phyloP scores from a whole-genome alignment of 805 yeast species.

The Torulaspora quercuum region DNA sequence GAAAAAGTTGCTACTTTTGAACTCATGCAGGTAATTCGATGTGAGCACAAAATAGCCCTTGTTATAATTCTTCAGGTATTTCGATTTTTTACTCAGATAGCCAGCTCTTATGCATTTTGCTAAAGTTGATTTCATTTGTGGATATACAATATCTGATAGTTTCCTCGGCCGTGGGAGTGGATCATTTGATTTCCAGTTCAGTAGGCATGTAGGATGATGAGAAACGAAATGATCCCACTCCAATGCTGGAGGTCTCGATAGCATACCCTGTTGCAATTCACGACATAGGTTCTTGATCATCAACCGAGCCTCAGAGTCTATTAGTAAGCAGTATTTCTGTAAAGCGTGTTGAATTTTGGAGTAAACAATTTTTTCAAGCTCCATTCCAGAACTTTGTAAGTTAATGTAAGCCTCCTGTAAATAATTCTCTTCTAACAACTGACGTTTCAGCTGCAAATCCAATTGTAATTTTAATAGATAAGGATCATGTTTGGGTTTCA shows the following conservation, averaged over 20 bases:
- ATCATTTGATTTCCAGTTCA: constrained; percentile 39
- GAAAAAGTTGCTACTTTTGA: constrained; percentile 42
- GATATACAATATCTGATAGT: constrained; percentile 50
- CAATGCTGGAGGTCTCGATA: constrained; percentile 52
- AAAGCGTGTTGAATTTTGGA: constrained; percentile 58
- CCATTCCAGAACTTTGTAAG: constrained; percentile 61
- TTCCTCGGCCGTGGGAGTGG: constrained; percentile 45
- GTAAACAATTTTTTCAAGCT: constrained; percentile 60
- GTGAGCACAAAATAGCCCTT: constrained; percentile 65
- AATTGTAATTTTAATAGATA: constrained; percentile 57
- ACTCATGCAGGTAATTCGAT: constrained; percentile 64
- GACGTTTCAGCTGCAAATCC: constrained; percentile 63
- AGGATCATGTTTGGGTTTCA: constrained; percentile 54
- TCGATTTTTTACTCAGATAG: constrained; percentile 55
- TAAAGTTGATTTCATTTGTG: constrained; percentile 49
- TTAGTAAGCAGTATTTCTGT: constrained; percentile 47
- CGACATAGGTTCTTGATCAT: constrained; percentile 51
- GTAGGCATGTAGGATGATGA: constrained; percentile 41
- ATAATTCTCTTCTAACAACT: constrained; percentile 58
- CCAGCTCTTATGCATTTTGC: constrained; percentile 59
- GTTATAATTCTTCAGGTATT: constrained; percentile 56
- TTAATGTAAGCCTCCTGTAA: constrained; percentile 62
- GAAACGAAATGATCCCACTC: constrained; percentile 71
- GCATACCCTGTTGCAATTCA: constrained; percentile 44
- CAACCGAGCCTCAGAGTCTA: constrained; percentile 52